Evolutionary conservation across 805 yeast species (phyloP), one percentile per base, ranked within the genome.

Genomic region (Lachancea fermentati): DNA sequence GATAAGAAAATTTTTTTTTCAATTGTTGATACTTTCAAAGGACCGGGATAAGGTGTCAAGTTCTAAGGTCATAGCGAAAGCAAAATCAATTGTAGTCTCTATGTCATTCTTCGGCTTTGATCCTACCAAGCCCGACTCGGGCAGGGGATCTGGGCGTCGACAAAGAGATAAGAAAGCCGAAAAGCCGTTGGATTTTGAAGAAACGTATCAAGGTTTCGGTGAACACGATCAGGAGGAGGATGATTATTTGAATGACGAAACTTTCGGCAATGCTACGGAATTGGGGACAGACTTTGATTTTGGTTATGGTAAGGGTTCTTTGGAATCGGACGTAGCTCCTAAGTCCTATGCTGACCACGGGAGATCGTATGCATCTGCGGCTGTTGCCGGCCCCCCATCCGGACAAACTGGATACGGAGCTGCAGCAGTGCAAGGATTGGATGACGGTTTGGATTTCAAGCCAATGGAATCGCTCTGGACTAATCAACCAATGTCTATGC

Each of bases 381-480:
- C 62, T 4, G 52, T 57, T 28, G 55, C 57, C 40, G 73, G 69
- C 48, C 75, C 68, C 16, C 40, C 41, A 17, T 41, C 47, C 15
- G 32, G 29, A 25, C 30, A 32, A 19, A 3, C 42, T 4, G 32
- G 28, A 3, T 38, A 25, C 28, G 19, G 12, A 4, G 30, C 18
- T 7, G 15, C 14, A 19, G 34, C 32, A 8, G 40, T 31, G 12
- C 43, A 39, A n/a, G 32, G 33, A 15, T 22, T 52, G 33, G 61
- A 57, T 16, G 43, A 52, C 2, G 36, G 54, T 3, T 41, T 53
- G 30, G 66, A 61, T 17, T 55, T 82, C 58, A 75, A 75, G 54
- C 89, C 89, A 41, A 75, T 81, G 78, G 84, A 81, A 35, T 79
- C 86, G 2, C 57, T 82, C 35, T 82, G 89, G 89, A 73, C 72